Evolutionary conservation across 2,329 filamentous ascomycete genomes (phyloP), one percentile per base, ranked within the genome.

Genomic region (Diplodia sapinea): DNA sequence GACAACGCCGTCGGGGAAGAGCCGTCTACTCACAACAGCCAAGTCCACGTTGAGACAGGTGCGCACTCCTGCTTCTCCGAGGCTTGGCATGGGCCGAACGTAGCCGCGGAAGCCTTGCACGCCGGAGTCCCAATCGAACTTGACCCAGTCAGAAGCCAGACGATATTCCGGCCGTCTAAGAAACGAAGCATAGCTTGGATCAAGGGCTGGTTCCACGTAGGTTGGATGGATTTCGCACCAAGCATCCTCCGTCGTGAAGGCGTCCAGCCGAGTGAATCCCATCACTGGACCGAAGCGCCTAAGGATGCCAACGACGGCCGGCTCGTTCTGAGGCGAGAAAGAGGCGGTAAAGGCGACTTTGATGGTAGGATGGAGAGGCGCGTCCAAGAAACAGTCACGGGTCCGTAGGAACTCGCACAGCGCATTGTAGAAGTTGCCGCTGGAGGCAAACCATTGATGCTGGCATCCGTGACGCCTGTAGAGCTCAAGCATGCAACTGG

Each of bases 401-500:
- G 72, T 73, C 1, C 71, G 71, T n/a, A 78, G 47, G 49, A 76
- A 77, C 52, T 77, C 76, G 69, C 73, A 73, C 0, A 77, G 61
- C 23, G 74, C 73, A 4, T 66, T 68, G 2, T 71, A 72, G 13
- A 79, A 66, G 40, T 77, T 69, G 2, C 70, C 68, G 8, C 70
- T 70, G 17, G 71, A 72, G 1, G 70, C 55, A 13, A 76, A 74
- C 76, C 77, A 78, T 12, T 33, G 51, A 49, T 64, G 51, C 15
- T 69, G 29, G 9, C 15, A 23, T 20, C 69, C 43, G 20, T 68
- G 54, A 15, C 70, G 69, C 54, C 73, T 74, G 31, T 73, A 72
- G 26, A 68, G 56, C 20, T 68, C 61, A 9, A 78, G 70, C 73
- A 79, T 79, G 38, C 70, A 68, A 33, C 69, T 66, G 4, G 76